phyloP scores from a whole-genome alignment of 495 filamentous ascomycete species.

The Hyphodiscus hymeniophilus region DNA sequence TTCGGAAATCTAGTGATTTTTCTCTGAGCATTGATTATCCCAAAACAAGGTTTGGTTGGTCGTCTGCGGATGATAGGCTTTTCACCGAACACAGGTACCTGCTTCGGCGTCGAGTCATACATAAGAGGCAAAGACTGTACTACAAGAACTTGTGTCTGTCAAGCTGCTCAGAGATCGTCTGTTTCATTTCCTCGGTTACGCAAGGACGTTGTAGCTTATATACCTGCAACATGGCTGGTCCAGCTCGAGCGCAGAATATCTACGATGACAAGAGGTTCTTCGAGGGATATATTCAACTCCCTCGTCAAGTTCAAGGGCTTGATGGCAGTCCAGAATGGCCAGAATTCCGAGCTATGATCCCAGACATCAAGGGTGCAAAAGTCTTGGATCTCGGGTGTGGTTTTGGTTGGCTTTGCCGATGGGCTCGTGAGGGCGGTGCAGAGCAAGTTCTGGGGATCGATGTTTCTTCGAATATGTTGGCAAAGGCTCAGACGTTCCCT shows the following conservation, averaged over 20 bases:
- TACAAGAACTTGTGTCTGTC: too few species aligned
- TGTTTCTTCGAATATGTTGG: constrained; percentile 30
- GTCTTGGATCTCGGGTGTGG: constrained; percentile 33
- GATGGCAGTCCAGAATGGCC: constrained; percentile 29
- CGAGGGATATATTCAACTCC: constrained; percentile 27
- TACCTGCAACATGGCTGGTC: too few species aligned
- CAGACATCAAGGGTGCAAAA: constrained; percentile 15
- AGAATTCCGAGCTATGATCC: constrained; percentile 22
- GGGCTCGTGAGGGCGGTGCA: constrained; percentile 24
- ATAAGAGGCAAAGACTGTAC: too few species aligned
- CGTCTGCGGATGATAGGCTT: too few species aligned
- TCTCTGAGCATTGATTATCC: too few species aligned
- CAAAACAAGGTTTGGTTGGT: too few species aligned
- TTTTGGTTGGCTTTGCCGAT: constrained; percentile 31
- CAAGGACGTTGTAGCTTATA: too few species aligned
- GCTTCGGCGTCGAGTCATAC: too few species aligned
- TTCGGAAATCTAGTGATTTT: too few species aligned
- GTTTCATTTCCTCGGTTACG: too few species aligned
- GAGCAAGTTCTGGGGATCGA: constrained; percentile 26
- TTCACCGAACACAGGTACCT: too few species aligned
- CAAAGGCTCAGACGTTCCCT: constrained; percentile 21
- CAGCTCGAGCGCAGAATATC: constrained; percentile 31
- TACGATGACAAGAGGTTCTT: constrained; percentile 30
- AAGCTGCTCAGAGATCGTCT: too few species aligned
- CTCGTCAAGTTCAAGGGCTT: constrained; percentile 23